Evolutionary conservation across 345 rosid species (phyloP).

Genomic region (Dimocarpus longan): DNA sequence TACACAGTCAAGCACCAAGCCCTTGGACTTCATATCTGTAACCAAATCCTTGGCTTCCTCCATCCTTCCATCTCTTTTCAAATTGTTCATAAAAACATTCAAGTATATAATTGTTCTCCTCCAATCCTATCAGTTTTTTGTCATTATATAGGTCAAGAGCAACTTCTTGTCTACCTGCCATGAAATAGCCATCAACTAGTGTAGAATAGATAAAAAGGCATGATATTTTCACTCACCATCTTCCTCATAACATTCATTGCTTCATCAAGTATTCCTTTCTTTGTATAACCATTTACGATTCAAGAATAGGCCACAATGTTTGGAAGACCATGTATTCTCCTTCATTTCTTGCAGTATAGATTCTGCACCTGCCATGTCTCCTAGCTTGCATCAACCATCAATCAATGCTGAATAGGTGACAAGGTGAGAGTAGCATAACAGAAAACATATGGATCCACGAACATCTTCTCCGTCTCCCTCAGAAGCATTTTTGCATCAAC

Average conservation of each 20-base stretch:
- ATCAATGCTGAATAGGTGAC: slow-evolving; percentile 70
- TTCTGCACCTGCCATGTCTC: slow-evolving; percentile 60
- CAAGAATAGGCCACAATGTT: slow-evolving; percentile 69
- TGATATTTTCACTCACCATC: slow-evolving; percentile 50
- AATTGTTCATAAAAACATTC: slow-evolving; percentile 66
- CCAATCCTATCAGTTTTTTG: slow-evolving; percentile 57
- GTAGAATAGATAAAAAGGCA: slow-evolving; percentile 60
- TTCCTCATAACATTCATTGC: slow-evolving; percentile 56
- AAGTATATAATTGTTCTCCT: slow-evolving; percentile 58
- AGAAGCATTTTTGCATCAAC: slow-evolving; percentile 62
- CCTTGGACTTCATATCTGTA: slow-evolving; percentile 54
- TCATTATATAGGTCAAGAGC: slow-evolving; percentile 66
- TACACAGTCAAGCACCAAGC: slow-evolving; percentile 54
- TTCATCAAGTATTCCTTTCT: slow-evolving; percentile 72
- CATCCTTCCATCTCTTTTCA: slow-evolving; percentile 61
- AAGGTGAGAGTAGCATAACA: slow-evolving; percentile 57
- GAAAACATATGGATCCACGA: slow-evolving; percentile 64
- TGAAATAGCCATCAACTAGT: slow-evolving; percentile 72
- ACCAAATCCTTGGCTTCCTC: slow-evolving; percentile 55
- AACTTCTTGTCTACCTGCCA: slow-evolving; percentile 54
- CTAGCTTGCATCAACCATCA: slow-evolving; percentile 72
- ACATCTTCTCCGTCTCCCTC: slow-evolving; percentile 68
- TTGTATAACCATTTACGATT: slow-evolving; percentile 66
- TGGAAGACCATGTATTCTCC: slow-evolving; percentile 43
- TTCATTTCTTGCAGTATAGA: slow-evolving; percentile 58